Base-by-base conservation (phyloP, 2,329 filamentous ascomycete species). In the Aspergillus floridensis region DNA sequence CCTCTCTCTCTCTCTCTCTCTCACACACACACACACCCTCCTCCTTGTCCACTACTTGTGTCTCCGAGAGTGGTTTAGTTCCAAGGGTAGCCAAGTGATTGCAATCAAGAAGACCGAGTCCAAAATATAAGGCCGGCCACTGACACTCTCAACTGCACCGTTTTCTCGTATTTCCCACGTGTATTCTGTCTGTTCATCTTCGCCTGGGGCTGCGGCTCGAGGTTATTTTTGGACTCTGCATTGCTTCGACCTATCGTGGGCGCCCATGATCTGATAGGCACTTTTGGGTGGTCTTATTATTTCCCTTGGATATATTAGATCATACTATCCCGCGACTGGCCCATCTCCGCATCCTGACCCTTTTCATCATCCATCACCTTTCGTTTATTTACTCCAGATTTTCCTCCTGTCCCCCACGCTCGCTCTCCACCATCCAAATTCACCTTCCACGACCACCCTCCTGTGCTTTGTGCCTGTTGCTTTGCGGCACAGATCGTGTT, bases 81-180 rank as follows among this genome's bases (percentile, higher is more conserved):
- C 12, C 14, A 16, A 44, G 38, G 38, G n/a, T 19, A 16, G 38
- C 32, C 38, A 44, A 44, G 38, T n/a, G 16, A 44, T 8, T 19
- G 38, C 38, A 44, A 44, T 8, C 38, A 44, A 44, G 38, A 44
- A 16, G 38, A 35, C 29, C 32, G 38, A 41, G 38, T 16, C 22
- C 31, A 21, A 53, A 53, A 53, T 35, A 41, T 12, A 53, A 53
- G 22, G 22, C 38, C 21, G 12, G 11, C 22, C 21, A 26, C 32
- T 53, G 24, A 35, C 35, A 52, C 29, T 52, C 12, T 22, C 29
- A n/a, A 38, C 41, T 50, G 51, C 55, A 55, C 65, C 66, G 65
- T 68, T 68, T 65, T 65, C 66, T 68, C 66, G 66, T 68, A 68
- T 68, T 66, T 60, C 56, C 66, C 66, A 68, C 66, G 66, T 68